Conservation (phyloP, 208 protist species). For the Acanthamoeba pearcei region DNA sequence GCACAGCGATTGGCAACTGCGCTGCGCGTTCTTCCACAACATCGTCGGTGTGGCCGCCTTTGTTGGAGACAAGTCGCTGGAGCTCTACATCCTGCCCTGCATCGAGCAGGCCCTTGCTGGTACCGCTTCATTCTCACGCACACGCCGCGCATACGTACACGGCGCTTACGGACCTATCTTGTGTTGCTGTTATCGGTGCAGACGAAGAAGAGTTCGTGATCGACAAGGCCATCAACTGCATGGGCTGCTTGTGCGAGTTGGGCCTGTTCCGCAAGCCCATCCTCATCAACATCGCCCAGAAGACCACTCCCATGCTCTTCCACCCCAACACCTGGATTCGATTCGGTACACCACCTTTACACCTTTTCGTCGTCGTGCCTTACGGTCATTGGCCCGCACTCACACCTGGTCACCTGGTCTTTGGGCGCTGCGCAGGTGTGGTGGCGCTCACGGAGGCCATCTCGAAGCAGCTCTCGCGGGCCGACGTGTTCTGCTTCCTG, state of each 20-base stretch:
- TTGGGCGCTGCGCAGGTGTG: slow-evolving; percentile 16
- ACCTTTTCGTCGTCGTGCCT: neutral
- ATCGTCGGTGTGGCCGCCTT: slow-evolving; percentile 81
- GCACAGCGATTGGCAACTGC: slow-evolving; percentile 82
- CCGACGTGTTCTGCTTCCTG: slow-evolving; percentile 74
- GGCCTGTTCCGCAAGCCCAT: slow-evolving; percentile 80
- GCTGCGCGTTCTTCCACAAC: slow-evolving; percentile 84
- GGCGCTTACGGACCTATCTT: neutral
- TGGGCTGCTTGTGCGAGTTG: slow-evolving; percentile 75
- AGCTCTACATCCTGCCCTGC: slow-evolving; percentile 82
- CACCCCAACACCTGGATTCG: slow-evolving; percentile 85
- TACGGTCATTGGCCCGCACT: neutral
- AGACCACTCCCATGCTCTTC: slow-evolving; percentile 78
- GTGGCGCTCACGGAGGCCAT: slow-evolving; percentile 49
- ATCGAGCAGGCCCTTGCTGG: slow-evolving; percentile 78
- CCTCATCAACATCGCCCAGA: slow-evolving; percentile 76
- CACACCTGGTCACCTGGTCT: neutral
- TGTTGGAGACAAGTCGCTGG: slow-evolving; percentile 78
- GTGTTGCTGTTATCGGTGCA: neutral
- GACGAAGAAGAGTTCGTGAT: slow-evolving; percentile 87
- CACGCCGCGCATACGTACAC: too few species aligned
- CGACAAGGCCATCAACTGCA: slow-evolving; percentile 79
- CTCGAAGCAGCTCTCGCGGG: slow-evolving; percentile 1
- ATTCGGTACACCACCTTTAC: slow-evolving; percentile 41
- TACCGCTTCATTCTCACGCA: neutral